Evolutionary conservation across 768 basidiomycete species (phyloP), one percentile per base, ranked within the genome.

Genomic region (Lactarius trivialis): DNA sequence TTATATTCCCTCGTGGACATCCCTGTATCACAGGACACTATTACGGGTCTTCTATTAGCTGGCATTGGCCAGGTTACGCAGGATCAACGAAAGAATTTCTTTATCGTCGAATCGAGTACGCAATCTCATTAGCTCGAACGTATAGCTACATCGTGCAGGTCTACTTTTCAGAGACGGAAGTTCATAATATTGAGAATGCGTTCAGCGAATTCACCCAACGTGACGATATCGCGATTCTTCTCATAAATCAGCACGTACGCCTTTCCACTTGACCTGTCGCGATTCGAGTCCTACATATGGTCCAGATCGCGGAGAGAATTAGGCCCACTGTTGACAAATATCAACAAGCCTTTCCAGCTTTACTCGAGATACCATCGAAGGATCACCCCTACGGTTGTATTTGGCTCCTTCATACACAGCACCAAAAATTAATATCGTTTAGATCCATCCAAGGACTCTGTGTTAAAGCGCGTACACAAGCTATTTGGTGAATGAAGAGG

Each of bases 201-300:
- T 99, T 99, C 74, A 85, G 93, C 70, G 94, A 97, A 63, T 98
- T 90, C 75, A 98, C 94, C 2, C 85, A 93, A 73, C 85, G 97
- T 62, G 89, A 88, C 71, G 97, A 99, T 71, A 87, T 98, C 57
- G 97, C 95, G 49, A 98, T 99, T 67, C 77, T 99, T 15, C 80
- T 99, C 68, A 98, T 99, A 71, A 99, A 98, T 79, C 97, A 99
- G 74, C 94, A 99, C 80, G 96, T 94, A 65, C 68, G 89, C 76
- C 26, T 41, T 54, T 61, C 45, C 41, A 56, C 56, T 64, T 49
- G 32, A 55, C 43, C 43, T 39, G 11, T 30, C 28, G 14, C 7
- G 14, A 34, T 58, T 60, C 56, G 11, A 48, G 39, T 43, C n/a
- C 14, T 36, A 65, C 64, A 24, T 37, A 37, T 28, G 65, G 55